phyloP scores from a whole-genome alignment of 2,329 filamentous ascomycete species.

The Paradendryphiella salina region DNA sequence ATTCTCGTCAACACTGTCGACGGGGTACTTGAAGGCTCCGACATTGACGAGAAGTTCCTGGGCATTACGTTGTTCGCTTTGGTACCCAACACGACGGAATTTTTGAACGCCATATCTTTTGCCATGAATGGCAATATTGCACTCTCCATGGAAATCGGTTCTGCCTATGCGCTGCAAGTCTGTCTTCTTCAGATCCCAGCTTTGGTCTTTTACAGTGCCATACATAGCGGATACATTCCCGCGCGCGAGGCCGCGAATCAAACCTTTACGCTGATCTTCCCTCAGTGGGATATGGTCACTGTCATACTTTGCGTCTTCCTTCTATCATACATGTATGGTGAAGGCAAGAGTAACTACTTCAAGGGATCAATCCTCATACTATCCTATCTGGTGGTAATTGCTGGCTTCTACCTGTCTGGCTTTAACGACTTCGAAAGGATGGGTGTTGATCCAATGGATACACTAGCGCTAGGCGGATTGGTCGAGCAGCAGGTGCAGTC shows the following conservation, averaged over 20 bases:
- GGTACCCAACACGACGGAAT: conserved; percentile 97
- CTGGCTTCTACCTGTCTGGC: conserved; percentile 86
- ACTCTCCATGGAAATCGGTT: conserved; percentile 97
- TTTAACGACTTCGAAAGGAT: conserved; percentile 58
- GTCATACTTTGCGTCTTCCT: conserved; percentile 95
- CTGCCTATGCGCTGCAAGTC: conserved; percentile 93
- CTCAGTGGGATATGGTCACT: conserved; percentile 98
- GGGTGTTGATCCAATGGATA: conserved; percentile 43
- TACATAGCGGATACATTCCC: conserved; percentile 65
- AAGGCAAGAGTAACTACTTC: conserved; percentile 99
- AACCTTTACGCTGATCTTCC: conserved; percentile 86
- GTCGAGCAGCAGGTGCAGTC: conserved; percentile 37
- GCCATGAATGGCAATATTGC: conserved; percentile 99
- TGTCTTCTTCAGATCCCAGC: conserved; percentile 93
- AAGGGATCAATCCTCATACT: conserved; percentile 94
- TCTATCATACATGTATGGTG: conserved; percentile 95
- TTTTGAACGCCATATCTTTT: conserved; percentile 98
- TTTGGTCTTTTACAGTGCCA: conserved; percentile 84
- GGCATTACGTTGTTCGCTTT: conserved; percentile 95
- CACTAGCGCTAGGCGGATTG: conserved; percentile 40
- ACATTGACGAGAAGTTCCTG: conserved; percentile 95
- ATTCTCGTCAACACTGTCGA: conserved; percentile 97
- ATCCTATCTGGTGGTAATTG: conserved; percentile 87
- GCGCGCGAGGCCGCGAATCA: conserved; percentile 60
- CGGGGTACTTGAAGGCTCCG: conserved; percentile 85